Percentiles rank a stretch among this genome's conserved stretches.
These are phyloP conservation scores for Scalesia atractyloides DNA, from an alignment of 129 eudicot genomes.

Conservation along the genomic window DNA sequence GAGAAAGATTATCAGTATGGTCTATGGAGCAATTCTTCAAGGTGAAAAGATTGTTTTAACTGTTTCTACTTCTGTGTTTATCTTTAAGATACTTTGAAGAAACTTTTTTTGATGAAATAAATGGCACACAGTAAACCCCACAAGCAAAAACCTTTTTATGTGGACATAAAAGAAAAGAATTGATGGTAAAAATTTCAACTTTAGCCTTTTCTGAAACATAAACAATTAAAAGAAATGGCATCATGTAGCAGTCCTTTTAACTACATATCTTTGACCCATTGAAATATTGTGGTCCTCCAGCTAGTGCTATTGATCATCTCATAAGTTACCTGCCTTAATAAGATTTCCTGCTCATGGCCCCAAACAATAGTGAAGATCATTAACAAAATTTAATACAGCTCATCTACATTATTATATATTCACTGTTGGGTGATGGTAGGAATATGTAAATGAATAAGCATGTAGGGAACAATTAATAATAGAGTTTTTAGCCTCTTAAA, in stretches of 20 bases:
- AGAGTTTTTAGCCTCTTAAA: neutral
- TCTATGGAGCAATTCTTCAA: conserved; percentile 94
- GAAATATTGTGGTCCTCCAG: conserved; percentile 1
- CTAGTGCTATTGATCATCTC: neutral
- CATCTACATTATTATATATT: neutral
- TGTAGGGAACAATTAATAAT: neutral
- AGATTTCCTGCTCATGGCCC: conserved; percentile 13
- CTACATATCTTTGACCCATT: conserved; percentile 9
- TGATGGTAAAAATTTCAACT: conserved; percentile 18
- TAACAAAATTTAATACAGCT: neutral
- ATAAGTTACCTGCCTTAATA: neutral
- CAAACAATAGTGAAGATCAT: neutral
- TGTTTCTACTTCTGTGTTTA: conserved; percentile 5
- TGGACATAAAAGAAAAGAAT: conserved; percentile 13
- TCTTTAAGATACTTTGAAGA: conserved; percentile 3
- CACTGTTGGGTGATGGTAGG: neutral
- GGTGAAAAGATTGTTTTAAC: conserved; percentile 44
- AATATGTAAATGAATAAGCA: conserved; percentile 6
- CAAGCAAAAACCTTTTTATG: conserved; percentile 5
- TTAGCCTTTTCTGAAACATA: conserved; percentile 28
- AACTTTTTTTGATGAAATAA: conserved; percentile 28
- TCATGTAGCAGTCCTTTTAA: conserved; percentile 22
- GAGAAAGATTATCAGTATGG: conserved; percentile 52
- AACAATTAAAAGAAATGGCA: conserved; percentile 4
- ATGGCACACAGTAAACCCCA: conserved; percentile 24